These are phyloP conservation scores for Thelonectria olida DNA, from an alignment of 2,329 filamentous ascomycete genomes.

Conservation along the genomic window DNA sequence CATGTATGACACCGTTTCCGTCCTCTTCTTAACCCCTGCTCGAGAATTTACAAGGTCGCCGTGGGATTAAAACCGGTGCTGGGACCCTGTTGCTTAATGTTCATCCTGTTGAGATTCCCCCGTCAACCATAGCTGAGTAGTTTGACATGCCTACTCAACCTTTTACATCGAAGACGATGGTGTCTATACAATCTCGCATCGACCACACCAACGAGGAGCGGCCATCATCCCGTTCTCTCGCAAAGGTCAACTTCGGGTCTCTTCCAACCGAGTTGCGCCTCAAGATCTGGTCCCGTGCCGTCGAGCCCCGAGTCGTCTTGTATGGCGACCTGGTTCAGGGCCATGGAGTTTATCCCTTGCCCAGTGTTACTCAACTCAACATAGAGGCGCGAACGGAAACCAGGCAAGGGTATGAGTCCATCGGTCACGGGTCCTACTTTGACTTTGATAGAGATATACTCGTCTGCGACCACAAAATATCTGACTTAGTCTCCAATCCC, in stretches of 20 bases:
- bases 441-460: constrained; percentile 49
- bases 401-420: constrained; percentile 46
- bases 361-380: constrained; percentile 49
- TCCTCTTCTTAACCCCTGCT: constrained; percentile 39
- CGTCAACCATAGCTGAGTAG: constrained; percentile 12
- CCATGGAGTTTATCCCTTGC: constrained; percentile 44
- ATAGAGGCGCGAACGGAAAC: constrained; percentile 47
- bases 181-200: constrained; percentile 15
- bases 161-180: constrained; percentile 18
- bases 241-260: constrained; percentile 37
- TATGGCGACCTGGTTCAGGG: constrained; percentile 46
- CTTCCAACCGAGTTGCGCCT: constrained; percentile 49
- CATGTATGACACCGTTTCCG: constrained; percentile 42
- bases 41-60: constrained; percentile 30
- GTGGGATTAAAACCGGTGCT: constrained; percentile 38
- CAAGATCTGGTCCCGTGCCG: constrained; percentile 49
- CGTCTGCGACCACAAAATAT: constrained; percentile 49
- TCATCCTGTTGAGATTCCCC: constrained; percentile 28
- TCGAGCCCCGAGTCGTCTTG: constrained; percentile 49
- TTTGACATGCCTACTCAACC: constrained; percentile 9
- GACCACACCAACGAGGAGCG: constrained; percentile 15
- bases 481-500: constrained; percentile 43
- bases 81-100: constrained; percentile 28
- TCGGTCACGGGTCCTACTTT: constrained; percentile 48
- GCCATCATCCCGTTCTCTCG: constrained; percentile 11